phyloP scores from a whole-genome alignment of 2,329 filamentous ascomycete genomes.

The Beauveria asiatica region DNA sequence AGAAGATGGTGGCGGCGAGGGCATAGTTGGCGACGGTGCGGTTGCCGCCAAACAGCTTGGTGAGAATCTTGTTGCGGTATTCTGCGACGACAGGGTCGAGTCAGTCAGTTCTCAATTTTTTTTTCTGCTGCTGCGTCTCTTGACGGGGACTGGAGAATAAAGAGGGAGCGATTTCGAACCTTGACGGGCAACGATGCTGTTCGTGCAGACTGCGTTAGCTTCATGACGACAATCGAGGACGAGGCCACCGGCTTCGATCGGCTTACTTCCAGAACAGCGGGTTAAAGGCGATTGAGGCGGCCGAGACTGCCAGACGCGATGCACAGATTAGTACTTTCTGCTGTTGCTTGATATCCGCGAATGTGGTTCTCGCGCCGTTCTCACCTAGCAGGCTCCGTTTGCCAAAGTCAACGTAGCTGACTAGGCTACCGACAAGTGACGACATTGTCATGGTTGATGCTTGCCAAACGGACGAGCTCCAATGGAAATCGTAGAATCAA shows the following conservation, averaged over 20 bases:
- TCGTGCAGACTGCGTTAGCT: slow-evolving; percentile 17
- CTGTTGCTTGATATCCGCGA: neutral
- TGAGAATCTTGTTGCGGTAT: slow-evolving; percentile 84
- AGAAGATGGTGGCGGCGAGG: slow-evolving; percentile 84
- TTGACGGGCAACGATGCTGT: slow-evolving; percentile 73
- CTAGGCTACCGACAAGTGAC: slow-evolving; percentile 32
- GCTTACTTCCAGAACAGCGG: slow-evolving; percentile 98
- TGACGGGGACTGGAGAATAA: neutral
- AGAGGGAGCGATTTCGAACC: slow-evolving; percentile 38
- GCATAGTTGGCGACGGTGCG: slow-evolving; percentile 77
- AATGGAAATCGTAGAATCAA: neutral
- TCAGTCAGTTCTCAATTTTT: slow-evolving; percentile 10
- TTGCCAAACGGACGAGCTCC: neutral
- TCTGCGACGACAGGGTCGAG: slow-evolving; percentile 43
- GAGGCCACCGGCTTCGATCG: slow-evolving; percentile 9
- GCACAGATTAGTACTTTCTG: slow-evolving; percentile 15
- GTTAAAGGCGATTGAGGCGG: slow-evolving; percentile 80
- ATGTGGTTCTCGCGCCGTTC: slow-evolving; percentile 17
- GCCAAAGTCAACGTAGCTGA: slow-evolving; percentile 60
- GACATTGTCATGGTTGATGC: slow-evolving; percentile 25
- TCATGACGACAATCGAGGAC: neutral
- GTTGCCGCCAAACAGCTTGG: slow-evolving; percentile 74
- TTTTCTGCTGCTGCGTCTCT: neutral
- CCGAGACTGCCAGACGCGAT: slow-evolving; percentile 56
- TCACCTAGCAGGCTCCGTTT: slow-evolving; percentile 59